These are phyloP conservation scores for Trifolium subterraneum DNA, from an alignment of 306 rosid genomes.

Conservation along the genomic window DNA sequence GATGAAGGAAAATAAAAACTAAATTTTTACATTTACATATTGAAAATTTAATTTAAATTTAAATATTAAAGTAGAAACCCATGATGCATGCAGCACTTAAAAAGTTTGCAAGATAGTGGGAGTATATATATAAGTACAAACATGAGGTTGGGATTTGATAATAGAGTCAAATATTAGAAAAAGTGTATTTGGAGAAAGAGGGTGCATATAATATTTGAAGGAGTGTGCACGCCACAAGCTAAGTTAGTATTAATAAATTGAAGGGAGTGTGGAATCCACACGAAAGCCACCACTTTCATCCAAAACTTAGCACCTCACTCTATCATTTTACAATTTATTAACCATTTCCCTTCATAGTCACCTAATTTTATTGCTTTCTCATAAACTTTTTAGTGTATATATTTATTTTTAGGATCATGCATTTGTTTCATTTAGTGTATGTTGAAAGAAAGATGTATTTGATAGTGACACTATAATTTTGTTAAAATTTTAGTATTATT, in stretches of 20 bases:
- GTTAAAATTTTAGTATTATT: too few species aligned
- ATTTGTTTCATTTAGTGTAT: too few species aligned
- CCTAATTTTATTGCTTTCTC: conserved; percentile 11
- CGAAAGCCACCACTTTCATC: conserved; percentile 39
- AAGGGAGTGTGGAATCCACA: conserved; percentile 52
- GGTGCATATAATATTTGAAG: conserved; percentile 27
- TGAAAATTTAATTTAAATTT: too few species aligned
- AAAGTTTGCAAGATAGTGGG: conserved; percentile 6
- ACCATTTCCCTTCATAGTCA: neutral
- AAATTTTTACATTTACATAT: too few species aligned
- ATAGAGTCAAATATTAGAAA: neutral
- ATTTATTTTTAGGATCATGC: too few species aligned
- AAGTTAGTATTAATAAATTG: conserved; percentile 43
- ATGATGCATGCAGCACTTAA: neutral
- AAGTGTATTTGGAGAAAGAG: neutral
- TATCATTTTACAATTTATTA: too few species aligned
- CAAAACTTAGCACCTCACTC: neutral
- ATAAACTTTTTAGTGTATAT: neutral
- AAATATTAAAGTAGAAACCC: neutral
- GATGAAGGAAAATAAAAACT: too few species aligned
- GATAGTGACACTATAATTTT: too few species aligned
- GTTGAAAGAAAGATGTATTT: too few species aligned
- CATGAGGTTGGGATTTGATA: neutral
- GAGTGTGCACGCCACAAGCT: conserved; percentile 43
- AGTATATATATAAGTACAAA: neutral